Evolutionary conservation across 805 yeast genomes (phyloP).

Genomic region (Monosporozyma aerobia): DNA sequence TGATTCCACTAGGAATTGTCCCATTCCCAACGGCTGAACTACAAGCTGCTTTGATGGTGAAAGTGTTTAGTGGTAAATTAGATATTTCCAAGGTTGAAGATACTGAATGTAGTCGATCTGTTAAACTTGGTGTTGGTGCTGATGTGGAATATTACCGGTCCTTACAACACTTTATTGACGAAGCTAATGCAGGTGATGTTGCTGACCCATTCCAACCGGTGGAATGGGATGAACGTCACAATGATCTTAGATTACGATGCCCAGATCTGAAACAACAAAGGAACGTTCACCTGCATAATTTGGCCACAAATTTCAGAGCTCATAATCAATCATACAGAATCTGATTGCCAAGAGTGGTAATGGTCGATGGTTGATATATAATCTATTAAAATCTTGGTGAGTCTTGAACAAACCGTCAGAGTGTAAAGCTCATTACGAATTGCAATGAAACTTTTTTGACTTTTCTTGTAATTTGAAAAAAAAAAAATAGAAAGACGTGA

Average conservation of each 20-base stretch:
- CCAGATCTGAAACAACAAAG: constrained; percentile 16
- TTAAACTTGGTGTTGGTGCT: constrained; percentile 7
- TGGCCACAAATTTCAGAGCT: constrained; percentile 12
- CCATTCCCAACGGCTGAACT: constrained; percentile 55
- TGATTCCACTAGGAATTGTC: constrained; percentile 50
- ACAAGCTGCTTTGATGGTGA: constrained; percentile 57
- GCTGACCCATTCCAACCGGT: constrained; percentile 17
- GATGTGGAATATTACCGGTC: constrained; percentile 23
- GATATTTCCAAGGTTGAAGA: constrained; percentile 35
- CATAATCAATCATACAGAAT: constrained; percentile 13
- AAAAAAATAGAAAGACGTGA: neutral
- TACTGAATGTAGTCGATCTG: constrained; percentile 10
- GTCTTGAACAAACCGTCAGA: neutral
- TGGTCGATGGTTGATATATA: no score
- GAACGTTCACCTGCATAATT: constrained; percentile 11
- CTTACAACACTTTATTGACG: constrained; percentile 16
- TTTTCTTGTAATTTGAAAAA: neutral
- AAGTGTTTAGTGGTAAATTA: constrained; percentile 51
- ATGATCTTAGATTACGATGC: constrained; percentile 10
- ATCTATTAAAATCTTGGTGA: neutral
- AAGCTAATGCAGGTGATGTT: constrained; percentile 6
- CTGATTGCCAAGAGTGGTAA: neutral
- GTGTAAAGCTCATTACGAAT: neutral
- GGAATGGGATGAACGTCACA: constrained; percentile 16
- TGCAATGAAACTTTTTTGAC: neutral